Conservation (phyloP, 73 alveolate genomes). For the Paramecium pentaurelia region DNA sequence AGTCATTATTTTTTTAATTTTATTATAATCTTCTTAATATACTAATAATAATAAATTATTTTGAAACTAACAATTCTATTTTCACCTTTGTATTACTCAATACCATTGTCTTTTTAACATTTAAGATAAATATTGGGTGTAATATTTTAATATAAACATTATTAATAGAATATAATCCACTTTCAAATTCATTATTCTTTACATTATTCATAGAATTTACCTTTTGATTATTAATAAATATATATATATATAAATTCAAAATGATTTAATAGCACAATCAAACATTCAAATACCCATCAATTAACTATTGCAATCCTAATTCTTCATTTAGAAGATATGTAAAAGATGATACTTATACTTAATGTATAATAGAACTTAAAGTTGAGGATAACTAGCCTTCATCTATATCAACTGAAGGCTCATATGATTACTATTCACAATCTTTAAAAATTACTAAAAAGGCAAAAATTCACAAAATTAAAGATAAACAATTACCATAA, state of each 20-base stretch:
- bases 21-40: background rate
- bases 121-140: background rate
- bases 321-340: background rate
- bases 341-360: background rate
- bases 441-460: background rate
- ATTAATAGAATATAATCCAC: background rate
- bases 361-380: background rate
- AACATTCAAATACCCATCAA: background rate
- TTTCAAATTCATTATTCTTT: background rate
- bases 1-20: background rate
- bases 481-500: background rate
- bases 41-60: background rate
- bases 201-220: background rate
- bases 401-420: background rate
- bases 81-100: background rate
- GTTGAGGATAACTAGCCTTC: background rate
- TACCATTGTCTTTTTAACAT: too few species aligned
- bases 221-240: background rate
- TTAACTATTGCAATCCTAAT: background rate
- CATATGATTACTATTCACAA: background rate
- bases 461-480: background rate
- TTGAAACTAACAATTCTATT: background rate
- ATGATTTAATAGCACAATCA: constrained; percentile 5
- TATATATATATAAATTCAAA: background rate
- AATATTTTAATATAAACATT: background rate